Conservation (phyloP, 169 alveolate species). For the Plasmodium knowlesi region DNA sequence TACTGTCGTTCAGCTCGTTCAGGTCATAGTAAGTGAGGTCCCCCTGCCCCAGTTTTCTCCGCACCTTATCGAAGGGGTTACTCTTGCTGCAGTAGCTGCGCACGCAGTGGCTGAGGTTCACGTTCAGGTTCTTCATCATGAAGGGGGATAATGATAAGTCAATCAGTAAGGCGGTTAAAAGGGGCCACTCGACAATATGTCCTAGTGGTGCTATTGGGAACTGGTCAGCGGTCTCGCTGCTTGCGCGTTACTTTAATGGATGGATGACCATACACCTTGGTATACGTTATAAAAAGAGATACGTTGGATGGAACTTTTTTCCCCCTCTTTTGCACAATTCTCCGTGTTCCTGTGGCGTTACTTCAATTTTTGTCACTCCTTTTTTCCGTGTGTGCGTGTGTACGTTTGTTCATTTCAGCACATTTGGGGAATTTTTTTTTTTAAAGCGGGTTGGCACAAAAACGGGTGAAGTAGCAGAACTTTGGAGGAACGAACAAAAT, state of each 20-base stretch:
- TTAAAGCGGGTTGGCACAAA: neutral
- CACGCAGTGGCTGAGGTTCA: constrained; percentile 1
- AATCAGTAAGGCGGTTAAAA: neutral
- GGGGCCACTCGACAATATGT: neutral
- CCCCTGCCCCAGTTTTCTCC: constrained; percentile 4
- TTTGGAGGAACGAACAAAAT: neutral
- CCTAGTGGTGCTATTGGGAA: neutral
- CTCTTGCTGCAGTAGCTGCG: constrained; percentile 14
- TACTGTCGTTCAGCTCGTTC: constrained; percentile 80
- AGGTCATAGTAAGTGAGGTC: constrained; percentile 37
- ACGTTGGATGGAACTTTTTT: neutral
- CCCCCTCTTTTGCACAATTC: neutral
- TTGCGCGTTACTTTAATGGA: neutral
- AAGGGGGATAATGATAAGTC: neutral
- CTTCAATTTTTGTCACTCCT: neutral
- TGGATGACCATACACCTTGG: neutral
- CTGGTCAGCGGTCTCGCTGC: neutral
- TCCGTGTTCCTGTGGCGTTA: neutral
- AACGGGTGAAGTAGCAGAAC: neutral
- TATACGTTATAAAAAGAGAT: neutral
- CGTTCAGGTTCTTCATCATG: neutral
- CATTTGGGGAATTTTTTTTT: neutral
- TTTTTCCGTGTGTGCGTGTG: neutral
- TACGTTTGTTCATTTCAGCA: neutral
- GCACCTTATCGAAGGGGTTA: constrained; percentile 34